Conservation (phyloP, 2,329 filamentous ascomycete species). For the Hawksworthiomyces lignivorus region DNA sequence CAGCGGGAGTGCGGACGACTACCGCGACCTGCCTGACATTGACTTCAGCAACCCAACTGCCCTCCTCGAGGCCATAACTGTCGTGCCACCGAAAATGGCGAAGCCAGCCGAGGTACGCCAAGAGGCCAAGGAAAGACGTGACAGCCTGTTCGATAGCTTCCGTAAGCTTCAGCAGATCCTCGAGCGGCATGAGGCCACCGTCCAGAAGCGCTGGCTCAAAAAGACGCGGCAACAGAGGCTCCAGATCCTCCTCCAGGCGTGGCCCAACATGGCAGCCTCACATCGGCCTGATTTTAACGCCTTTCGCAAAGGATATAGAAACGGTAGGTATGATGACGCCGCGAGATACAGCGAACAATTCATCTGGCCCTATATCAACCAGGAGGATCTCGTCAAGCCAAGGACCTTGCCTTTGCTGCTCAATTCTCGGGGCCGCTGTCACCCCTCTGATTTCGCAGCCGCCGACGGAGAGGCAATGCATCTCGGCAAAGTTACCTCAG, state of each 20-base stretch:
- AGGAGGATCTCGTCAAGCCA: conserved; percentile 42
- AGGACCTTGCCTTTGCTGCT: conserved; percentile 41
- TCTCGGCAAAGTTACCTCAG: conserved; percentile 20
- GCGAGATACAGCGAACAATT: neutral
- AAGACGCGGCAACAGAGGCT: conserved; percentile 39
- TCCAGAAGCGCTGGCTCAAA: conserved; percentile 48
- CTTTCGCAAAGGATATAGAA: neutral
- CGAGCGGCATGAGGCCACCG: conserved; percentile 39
- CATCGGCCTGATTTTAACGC: conserved; percentile 45
- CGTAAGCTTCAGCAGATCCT: conserved; percentile 33
- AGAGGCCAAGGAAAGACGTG: no score
- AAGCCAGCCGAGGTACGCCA: no score
- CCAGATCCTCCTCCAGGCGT: conserved; percentile 35
- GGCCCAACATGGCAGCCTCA: conserved; percentile 39
- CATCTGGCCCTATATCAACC: conserved; percentile 48
- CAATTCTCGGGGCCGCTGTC: conserved; percentile 40
- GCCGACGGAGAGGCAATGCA: conserved; percentile 32
- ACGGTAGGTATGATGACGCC: conserved; percentile 19
- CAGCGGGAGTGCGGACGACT: no score
- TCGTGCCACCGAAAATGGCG: no score
- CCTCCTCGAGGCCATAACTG: no score
- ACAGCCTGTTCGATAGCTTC: conserved; percentile 17
- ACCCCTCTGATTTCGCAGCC: conserved; percentile 37
- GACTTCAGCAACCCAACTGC: no score
- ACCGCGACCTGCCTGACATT: no score